Conservation (phyloP, 2,329 filamentous ascomycete species). For the Ophiostoma perfectum region DNA sequence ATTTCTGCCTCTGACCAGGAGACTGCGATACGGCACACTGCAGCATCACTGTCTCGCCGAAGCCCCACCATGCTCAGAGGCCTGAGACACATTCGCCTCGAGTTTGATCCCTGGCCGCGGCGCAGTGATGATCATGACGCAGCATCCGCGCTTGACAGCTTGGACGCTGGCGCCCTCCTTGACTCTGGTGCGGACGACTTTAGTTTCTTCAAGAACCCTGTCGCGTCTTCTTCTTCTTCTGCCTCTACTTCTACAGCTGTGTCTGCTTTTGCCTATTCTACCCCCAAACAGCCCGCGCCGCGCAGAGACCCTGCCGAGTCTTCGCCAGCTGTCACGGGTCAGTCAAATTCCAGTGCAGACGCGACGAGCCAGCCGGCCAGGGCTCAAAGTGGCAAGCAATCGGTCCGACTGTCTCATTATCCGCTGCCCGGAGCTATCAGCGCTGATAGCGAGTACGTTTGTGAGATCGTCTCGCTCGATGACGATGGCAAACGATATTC, state of each 20-base stretch:
- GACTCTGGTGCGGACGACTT: conserved; percentile 38
- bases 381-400: background rate
- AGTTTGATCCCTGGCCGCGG: conserved; percentile 45
- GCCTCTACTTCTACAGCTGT: too few species aligned
- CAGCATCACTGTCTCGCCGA: conserved; percentile 31
- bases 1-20: conserved; percentile 46
- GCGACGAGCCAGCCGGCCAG: background rate
- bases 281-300: background rate
- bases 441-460: conserved; percentile 26
- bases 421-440: conserved; percentile 14
- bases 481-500: conserved; percentile 21
- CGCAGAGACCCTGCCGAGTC: background rate
- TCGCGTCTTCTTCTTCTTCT: background rate
- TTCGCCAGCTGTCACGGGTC: background rate
- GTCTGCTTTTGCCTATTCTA: background rate
- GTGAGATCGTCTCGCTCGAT: conserved; percentile 30
- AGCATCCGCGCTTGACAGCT: conserved; percentile 26
- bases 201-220: conserved; percentile 41
- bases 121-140: conserved; percentile 33
- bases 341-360: background rate
- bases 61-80: conserved; percentile 44
- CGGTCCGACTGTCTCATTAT: conserved; percentile 19
- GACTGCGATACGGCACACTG: conserved; percentile 29
- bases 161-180: conserved; percentile 42
- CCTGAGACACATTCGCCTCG: conserved; percentile 49